These are phyloP conservation scores for Pontederia paniculata DNA, from an alignment of 176 grass and related monocot genomes.

Conservation along the genomic window DNA sequence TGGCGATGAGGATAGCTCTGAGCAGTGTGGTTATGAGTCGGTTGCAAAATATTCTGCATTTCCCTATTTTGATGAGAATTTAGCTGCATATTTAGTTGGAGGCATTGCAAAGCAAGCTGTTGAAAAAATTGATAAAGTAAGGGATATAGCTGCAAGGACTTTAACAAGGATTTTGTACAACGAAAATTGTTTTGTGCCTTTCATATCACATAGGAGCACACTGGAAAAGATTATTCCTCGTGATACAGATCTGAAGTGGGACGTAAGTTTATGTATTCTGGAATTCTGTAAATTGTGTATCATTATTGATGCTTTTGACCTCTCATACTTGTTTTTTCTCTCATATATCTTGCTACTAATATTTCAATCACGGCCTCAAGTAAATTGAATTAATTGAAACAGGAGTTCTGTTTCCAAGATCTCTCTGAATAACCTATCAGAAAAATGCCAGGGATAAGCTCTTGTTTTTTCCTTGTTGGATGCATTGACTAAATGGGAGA, in stretches of 20 bases:
- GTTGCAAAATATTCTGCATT: constrained; percentile 16
- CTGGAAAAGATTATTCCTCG: constrained; percentile 68
- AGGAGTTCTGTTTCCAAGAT: no score
- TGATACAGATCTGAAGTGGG: constrained; percentile 54
- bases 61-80: constrained; percentile 46
- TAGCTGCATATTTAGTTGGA: constrained; percentile 52
- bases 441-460: no score
- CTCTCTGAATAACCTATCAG: no score
- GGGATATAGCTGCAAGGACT: constrained; percentile 72
- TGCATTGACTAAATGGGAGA: no score
- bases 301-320: not conserved
- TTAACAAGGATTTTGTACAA: constrained; percentile 70
- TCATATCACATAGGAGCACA: constrained; percentile 50
- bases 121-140: constrained; percentile 95
- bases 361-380: no score
- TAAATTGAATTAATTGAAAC: no score
- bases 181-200: constrained; percentile 44
- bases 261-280: constrained; percentile 35
- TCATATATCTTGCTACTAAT: no score
- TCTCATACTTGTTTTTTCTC: no score
- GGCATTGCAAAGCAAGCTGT: constrained; percentile 86
- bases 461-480: no score
- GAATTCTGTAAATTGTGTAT: not conserved
- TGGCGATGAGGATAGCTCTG: constrained; percentile 9
- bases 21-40: constrained; percentile 12